Evolutionary conservation across 2,329 filamentous ascomycete genomes (phyloP), one percentile per base, ranked within the genome.

Genomic region (Paecilomyces dactylethromorphus): DNA sequence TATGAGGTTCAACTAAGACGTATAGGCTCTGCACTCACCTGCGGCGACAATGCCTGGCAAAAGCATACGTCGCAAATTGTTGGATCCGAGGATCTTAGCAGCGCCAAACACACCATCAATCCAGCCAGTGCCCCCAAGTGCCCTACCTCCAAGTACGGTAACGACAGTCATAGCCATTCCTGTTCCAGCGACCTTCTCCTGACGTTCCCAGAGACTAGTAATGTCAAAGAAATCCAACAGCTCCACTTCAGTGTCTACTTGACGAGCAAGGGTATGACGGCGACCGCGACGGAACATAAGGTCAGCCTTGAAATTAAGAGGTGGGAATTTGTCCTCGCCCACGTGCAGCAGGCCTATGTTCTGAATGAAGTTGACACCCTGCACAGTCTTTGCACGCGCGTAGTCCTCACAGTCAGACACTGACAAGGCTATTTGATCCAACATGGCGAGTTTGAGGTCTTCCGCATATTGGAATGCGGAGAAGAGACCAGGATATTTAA

Each of bases 161-260:
- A 90, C 90, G 35, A 96, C 84, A 1, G 94, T 99, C 69, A 99
- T 82, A 5, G 93, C 94, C 88, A 99, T 92, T 63, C 94, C 90
- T 2, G 92, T 95, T 45, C 93, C 91, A 5, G 93, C 92, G 58
- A 95, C 82, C 81, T 97, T 99, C 76, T 99, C 94, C 72, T 97
- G 93, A 57, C 87, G 84, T 69, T 97, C 91, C 78, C 96, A 83
- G 5, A 97, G 77, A 11, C 86, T 89, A 18, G 86, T 82, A 73
- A 92, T 82, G 74, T 99, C 94, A 68, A 99, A 90, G 80, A 99
- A 97, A 77, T 99, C 94, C 83, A 83, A 89, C 0, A 96, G 67
- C 69, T 99, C 92, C 3, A 94, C 90, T 57, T 94, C 86, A 21
- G 96, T 87, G 61, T 97, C 87, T 15, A 97, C 87, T 69, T 96